Evolutionary conservation across 2,329 filamentous ascomycete species (phyloP).

Genomic region (Neonectria faginata): DNA sequence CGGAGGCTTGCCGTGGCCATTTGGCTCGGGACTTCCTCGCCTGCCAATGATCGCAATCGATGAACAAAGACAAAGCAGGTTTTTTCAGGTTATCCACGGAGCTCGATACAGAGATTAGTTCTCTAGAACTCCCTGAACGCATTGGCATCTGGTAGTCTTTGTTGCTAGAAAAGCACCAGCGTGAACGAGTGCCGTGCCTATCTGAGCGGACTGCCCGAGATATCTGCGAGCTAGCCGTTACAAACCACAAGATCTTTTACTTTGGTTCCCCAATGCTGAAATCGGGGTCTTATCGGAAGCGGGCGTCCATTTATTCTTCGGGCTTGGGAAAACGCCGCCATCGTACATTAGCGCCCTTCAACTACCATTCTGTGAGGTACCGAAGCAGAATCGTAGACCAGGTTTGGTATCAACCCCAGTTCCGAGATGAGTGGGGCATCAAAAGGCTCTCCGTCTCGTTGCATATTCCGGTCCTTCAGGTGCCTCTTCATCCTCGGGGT

Average conservation of each 20-base stretch:
- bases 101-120: background rate
- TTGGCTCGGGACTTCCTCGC: background rate
- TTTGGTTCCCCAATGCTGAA: slow-evolving; percentile 17
- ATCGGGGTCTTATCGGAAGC: slow-evolving; percentile 37
- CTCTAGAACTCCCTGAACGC: background rate
- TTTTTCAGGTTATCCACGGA: background rate
- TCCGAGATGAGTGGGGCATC: slow-evolving; percentile 29
- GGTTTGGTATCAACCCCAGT: slow-evolving; percentile 28
- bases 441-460: slow-evolving; percentile 26
- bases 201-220: slow-evolving; percentile 17
- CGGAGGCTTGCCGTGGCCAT: slow-evolving; percentile 14
- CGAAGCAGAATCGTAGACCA: slow-evolving; percentile 20
- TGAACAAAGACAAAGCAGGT: slow-evolving; percentile 1
- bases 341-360: slow-evolving; percentile 34
- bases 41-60: slow-evolving; percentile 3
- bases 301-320: slow-evolving; percentile 27
- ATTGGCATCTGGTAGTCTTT: background rate
- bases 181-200: background rate
- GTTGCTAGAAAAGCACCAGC: background rate
- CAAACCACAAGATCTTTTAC: background rate
- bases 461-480: slow-evolving; percentile 11
- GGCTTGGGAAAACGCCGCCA: slow-evolving; percentile 26
- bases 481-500: slow-evolving; percentile 14
- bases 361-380: slow-evolving; percentile 16
- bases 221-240: slow-evolving; percentile 21